A percentile compares a stretch with the other conserved stretches of the same genome.
phyloP scores from a whole-genome alignment of 371 early-diverging fungal species.

The Mucor piriformis region DNA sequence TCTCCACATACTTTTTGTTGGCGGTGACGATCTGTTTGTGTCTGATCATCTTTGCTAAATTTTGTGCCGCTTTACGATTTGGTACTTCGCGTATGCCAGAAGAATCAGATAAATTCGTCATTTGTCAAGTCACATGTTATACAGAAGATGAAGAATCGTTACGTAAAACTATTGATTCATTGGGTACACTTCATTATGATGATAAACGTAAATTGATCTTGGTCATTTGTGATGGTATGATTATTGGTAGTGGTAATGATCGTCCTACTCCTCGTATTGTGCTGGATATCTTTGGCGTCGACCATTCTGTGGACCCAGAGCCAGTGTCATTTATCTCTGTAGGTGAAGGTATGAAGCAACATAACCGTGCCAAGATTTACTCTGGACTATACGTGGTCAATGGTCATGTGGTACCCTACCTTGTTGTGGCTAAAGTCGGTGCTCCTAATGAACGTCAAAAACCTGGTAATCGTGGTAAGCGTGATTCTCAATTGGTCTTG shows the following conservation, averaged over 20 bases:
- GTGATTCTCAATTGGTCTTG: slow-evolving; percentile 80
- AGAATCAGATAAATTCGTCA: slow-evolving; percentile 81
- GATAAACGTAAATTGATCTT: slow-evolving; percentile 73
- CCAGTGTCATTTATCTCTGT: slow-evolving; percentile 85
- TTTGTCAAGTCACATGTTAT: slow-evolving; percentile 80
- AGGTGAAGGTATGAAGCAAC: slow-evolving; percentile 81
- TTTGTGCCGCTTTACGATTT: slow-evolving; percentile 80
- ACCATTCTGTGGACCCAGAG: slow-evolving; percentile 75
- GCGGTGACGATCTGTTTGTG: slow-evolving; percentile 74
- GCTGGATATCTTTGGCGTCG: slow-evolving; percentile 86
- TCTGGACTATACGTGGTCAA: slow-evolving; percentile 88
- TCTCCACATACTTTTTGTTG: slow-evolving; percentile 82
- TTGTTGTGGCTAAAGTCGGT: slow-evolving; percentile 92
- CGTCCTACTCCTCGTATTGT: slow-evolving; percentile 94
- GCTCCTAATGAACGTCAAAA: slow-evolving; percentile 69
- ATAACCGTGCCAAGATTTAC: slow-evolving; percentile 95
- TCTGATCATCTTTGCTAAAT: slow-evolving; percentile 83
- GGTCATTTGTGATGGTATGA: slow-evolving; percentile 82
- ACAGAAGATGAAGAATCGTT: slow-evolving; percentile 76
- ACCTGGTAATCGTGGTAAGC: slow-evolving; percentile 97
- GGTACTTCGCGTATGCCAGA: slow-evolving; percentile 63
- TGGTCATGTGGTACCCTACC: slow-evolving; percentile 85
- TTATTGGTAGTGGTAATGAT: slow-evolving; percentile 92
- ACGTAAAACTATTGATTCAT: slow-evolving; percentile 68
- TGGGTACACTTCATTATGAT: slow-evolving; percentile 62